Evolutionary conservation across 2,329 filamentous ascomycete species (phyloP), one percentile per base, ranked within the genome.

Genomic region (Rhynchosporium graminicola): DNA sequence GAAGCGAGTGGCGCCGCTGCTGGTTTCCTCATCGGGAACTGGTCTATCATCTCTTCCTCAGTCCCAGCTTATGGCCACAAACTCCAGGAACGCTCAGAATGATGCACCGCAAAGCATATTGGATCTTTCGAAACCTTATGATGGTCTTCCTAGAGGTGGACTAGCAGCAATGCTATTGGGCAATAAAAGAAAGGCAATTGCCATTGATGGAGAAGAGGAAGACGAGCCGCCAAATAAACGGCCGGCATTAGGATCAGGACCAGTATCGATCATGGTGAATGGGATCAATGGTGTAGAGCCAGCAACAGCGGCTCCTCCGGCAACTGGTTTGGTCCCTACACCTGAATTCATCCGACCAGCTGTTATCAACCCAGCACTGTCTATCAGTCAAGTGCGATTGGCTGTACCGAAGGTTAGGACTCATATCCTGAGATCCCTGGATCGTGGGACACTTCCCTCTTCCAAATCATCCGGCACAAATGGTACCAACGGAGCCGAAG

Each of bases 91-190:
- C 67, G 78, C 82, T 0, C 87, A 88, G 63, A 85, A 83, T 61
- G 92, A 95, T 67, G 82, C 87, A 0, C 92, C 92, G 0, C 89
- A 93, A 70, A 90, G 90, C 10, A 87, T 94, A 26, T 79, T 99
- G 8, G 95, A 99, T 75, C 82, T 99, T 2, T 95, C 91, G 15
- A 96, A 95, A 72, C 95, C 95, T 0, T 97, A 93, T 67, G 94
- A 99, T 69, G 93, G 94, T 1, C 81, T 98, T 47, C 95, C 95
- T 0, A 92, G 90, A 74, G 95, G 95, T 29, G 95, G 95, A 2
- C 82, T 99, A 20, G 87, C 91, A 1, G 84, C 91, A 2, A 85
- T 99, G 78, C 79, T 99, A 0, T 83, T 98, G 26, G 95, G 95
- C 0, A 99, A 97, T 74, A 99, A 98, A 77, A 84, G 95, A 31